Conservation (phyloP, 257 asterid genomes). For the Solanum rostratum region DNA sequence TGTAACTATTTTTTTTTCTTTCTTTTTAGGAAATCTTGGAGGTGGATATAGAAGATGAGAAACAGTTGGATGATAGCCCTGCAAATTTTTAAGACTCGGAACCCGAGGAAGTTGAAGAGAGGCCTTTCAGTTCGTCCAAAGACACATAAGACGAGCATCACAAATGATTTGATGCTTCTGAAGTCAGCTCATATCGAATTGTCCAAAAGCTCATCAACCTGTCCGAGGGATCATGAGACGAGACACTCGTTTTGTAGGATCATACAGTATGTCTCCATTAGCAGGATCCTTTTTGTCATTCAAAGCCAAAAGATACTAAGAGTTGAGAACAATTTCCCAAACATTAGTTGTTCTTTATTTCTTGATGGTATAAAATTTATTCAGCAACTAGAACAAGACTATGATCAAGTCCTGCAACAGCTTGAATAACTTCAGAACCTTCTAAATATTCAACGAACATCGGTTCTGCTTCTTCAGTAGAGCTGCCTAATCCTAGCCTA, state of each 20-base stretch:
- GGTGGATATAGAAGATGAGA: slow-evolving; percentile 90
- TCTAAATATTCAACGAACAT: slow-evolving; percentile 49
- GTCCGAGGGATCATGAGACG: background rate
- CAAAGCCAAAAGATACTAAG: background rate
- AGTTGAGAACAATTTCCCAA: background rate
- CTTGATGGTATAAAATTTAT: slow-evolving; percentile 1
- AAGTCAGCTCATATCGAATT: background rate
- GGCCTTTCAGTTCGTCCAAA: background rate
- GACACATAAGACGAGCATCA: background rate
- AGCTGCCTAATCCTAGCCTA: slow-evolving; percentile 79
- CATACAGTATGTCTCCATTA: background rate
- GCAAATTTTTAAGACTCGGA: slow-evolving; percentile 38
- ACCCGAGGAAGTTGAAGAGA: background rate
- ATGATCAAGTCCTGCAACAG: slow-evolving; percentile 84
- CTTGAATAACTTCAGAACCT: slow-evolving; percentile 55
- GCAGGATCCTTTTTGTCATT: background rate
- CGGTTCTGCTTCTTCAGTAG: slow-evolving; percentile 67
- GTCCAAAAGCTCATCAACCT: background rate
- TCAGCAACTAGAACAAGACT: slow-evolving; percentile 52
- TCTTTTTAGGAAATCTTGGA: slow-evolving; percentile 67
- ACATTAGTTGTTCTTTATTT: background rate
- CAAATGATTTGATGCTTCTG: too few relatives aligned
- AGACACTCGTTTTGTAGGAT: background rate
- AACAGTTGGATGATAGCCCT: slow-evolving; percentile 95
- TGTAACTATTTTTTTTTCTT: background rate